These are phyloP conservation scores for Cladophialophora exuberans DNA, from an alignment of 2,329 filamentous ascomycete genomes.

Conservation along the genomic window DNA sequence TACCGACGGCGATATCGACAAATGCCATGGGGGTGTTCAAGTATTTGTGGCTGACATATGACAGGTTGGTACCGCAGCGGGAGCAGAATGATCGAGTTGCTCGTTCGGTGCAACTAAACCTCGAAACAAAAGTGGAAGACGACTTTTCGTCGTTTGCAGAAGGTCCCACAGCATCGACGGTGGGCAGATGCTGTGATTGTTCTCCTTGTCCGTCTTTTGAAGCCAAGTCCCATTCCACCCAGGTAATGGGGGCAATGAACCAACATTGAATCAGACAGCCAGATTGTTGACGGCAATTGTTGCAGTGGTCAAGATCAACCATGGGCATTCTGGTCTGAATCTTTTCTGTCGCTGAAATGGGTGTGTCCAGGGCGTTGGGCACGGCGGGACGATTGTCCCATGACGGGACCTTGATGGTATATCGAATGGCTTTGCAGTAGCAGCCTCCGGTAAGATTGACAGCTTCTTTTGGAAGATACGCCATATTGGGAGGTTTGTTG, in stretches of 20 bases:
- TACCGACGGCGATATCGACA: slow-evolving; percentile 35
- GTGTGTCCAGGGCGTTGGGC: slow-evolving; percentile 17
- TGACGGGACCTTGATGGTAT: slow-evolving; percentile 34
- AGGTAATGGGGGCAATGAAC: slow-evolving; percentile 35
- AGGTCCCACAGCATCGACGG: slow-evolving; percentile 17
- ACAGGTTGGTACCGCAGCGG: slow-evolving; percentile 36
- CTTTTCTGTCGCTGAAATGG: slow-evolving; percentile 22
- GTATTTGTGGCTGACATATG: slow-evolving; percentile 19
- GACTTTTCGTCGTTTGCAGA: slow-evolving; percentile 12
- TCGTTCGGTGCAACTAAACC: slow-evolving; percentile 28
- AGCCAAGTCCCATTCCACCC: slow-evolving; percentile 34
- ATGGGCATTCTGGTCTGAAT: slow-evolving; percentile 30
- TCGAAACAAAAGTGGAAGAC: slow-evolving; percentile 23
- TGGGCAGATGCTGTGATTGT: slow-evolving; percentile 15
- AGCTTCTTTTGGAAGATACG: slow-evolving; percentile 24
- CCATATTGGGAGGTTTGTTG: slow-evolving; percentile 9
- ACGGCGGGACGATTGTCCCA: slow-evolving; percentile 26
- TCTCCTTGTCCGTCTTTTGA: background rate
- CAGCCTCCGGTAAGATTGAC: slow-evolving; percentile 36
- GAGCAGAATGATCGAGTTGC: slow-evolving; percentile 36
- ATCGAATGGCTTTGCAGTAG: slow-evolving; percentile 36
- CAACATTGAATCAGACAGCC: slow-evolving; percentile 33
- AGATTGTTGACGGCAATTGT: slow-evolving; percentile 31
- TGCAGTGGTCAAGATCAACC: slow-evolving; percentile 36
- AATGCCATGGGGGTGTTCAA: slow-evolving; percentile 21